These are phyloP conservation scores for Shiraia bambusicola DNA, from an alignment of 2,329 filamentous ascomycete genomes.

Conservation along the genomic window DNA sequence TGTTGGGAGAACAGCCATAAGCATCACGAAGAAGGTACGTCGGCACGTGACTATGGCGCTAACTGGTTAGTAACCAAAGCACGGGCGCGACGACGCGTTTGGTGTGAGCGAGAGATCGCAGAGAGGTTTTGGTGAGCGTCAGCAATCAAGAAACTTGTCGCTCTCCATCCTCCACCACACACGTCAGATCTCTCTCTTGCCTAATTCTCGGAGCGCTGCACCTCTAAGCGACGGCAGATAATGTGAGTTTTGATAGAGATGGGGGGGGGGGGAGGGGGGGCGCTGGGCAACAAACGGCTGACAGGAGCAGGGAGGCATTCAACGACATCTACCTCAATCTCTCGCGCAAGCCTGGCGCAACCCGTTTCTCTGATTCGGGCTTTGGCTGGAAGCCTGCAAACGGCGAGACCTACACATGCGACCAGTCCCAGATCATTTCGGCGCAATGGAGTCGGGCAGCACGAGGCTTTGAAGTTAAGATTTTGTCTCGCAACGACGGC, in stretches of 20 bases:
- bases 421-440: constrained; percentile 77
- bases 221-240: not conserved
- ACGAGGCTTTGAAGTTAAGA: constrained; percentile 91
- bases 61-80: no score
- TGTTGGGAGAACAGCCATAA: no score
- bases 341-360: constrained; percentile 88
- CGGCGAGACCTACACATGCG: constrained; percentile 91
- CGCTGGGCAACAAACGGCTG: not conserved
- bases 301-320: constrained; percentile 75
- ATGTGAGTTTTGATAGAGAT: constrained; percentile 4
- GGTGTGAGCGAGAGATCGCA: constrained; percentile 11
- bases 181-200: not conserved
- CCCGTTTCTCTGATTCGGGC: constrained; percentile 90
- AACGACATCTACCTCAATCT: constrained; percentile 96
- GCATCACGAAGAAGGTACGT: no score
- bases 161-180: not conserved
- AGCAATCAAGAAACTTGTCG: constrained; percentile 2
- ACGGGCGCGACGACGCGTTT: constrained; percentile 10
- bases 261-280: no score
- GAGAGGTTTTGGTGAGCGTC: constrained; percentile 3
- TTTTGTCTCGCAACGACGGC: constrained; percentile 78
- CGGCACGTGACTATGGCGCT: no score
- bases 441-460: constrained; percentile 95
- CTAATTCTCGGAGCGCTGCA: not conserved
- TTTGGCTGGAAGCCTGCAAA: constrained; percentile 91